Evolutionary conservation across 441 rosid species (phyloP).

Genomic region (Euphorbia corollata): DNA sequence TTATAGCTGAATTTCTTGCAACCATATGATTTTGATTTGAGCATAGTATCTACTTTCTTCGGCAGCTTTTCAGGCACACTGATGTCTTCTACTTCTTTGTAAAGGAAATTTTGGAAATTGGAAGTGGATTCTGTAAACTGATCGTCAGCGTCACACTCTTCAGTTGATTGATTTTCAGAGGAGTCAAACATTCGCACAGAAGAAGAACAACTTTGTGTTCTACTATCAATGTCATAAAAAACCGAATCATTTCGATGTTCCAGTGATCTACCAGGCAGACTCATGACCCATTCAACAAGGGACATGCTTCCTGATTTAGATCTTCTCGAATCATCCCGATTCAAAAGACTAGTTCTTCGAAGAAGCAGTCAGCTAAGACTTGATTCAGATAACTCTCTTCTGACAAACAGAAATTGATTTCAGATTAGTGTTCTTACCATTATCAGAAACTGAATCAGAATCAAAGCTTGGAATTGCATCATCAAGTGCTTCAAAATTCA

Average conservation of each 20-base stretch:
- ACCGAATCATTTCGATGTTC: slow-evolving; percentile 18
- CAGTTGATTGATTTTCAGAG: slow-evolving; percentile 13
- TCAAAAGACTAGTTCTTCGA: slow-evolving; percentile 23
- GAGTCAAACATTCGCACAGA: not conserved
- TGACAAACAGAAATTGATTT: slow-evolving; percentile 11
- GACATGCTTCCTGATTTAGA: slow-evolving; percentile 39
- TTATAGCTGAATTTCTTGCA: slow-evolving; percentile 42
- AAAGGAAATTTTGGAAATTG: not conserved
- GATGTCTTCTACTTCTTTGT: not conserved
- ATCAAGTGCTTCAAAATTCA: slow-evolving; percentile 14
- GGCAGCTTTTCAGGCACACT: slow-evolving; percentile 16
- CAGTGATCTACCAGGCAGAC: slow-evolving; percentile 45
- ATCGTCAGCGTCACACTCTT: slow-evolving; percentile 20
- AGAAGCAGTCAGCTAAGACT: slow-evolving; percentile 77
- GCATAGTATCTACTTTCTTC: slow-evolving; percentile 31
- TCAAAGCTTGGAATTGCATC: slow-evolving; percentile 8
- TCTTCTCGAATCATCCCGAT: slow-evolving; percentile 28
- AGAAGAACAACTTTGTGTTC: not conserved
- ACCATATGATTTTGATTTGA: slow-evolving; percentile 28
- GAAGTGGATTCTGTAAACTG: slow-evolving; percentile 5
- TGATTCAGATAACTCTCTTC: slow-evolving; percentile 31
- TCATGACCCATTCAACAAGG: slow-evolving; percentile 68
- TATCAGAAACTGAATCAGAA: slow-evolving; percentile 7
- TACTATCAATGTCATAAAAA: slow-evolving; percentile 9
- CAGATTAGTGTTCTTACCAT: slow-evolving; percentile 8